phyloP scores from a whole-genome alignment of 306 rosid genomes.

The Prunus davidiana region DNA sequence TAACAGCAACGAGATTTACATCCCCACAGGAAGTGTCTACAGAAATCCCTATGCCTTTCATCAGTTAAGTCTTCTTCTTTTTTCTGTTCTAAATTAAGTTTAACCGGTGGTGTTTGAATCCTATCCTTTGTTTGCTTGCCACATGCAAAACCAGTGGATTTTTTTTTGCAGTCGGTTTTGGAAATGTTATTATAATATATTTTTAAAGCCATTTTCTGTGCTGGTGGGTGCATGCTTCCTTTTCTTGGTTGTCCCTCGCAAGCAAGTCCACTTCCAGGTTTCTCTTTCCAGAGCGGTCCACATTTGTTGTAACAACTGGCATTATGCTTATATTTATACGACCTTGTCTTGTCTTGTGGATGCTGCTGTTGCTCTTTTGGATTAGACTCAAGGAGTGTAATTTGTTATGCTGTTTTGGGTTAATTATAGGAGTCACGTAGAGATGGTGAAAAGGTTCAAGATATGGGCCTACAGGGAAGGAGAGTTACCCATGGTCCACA shows the following conservation, averaged over 20 bases:
- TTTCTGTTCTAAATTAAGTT: not conserved
- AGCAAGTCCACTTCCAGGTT: too few species aligned
- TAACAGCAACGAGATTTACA: conserved; percentile 10
- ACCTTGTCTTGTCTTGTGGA: not conserved
- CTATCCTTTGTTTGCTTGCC: too few species aligned
- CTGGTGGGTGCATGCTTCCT: too few species aligned
- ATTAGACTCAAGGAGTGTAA: too few species aligned
- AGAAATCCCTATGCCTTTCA: conserved; percentile 28
- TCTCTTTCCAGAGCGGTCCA: not conserved
- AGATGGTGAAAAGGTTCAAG: conserved; percentile 62
- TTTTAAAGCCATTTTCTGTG: too few species aligned
- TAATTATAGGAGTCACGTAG: conserved; percentile 44
- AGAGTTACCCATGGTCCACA: conserved; percentile 44
- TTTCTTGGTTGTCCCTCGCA: too few species aligned
- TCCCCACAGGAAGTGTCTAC: conserved; percentile 21
- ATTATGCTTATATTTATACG: not conserved
- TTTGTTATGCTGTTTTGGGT: not conserved
- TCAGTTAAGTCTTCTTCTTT: conserved; percentile 7
- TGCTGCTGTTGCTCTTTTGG: too few species aligned
- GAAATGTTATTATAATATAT: too few species aligned
- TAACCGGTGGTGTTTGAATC: too few species aligned
- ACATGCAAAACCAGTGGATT: too few species aligned
- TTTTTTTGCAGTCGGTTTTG: too few species aligned
- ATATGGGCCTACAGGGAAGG: conserved; percentile 57
- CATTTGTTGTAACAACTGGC: not conserved